Evolutionary conservation across 2,329 filamentous ascomycete species (phyloP), one percentile per base, ranked within the genome.

Genomic region (Trichophyton equinum): DNA sequence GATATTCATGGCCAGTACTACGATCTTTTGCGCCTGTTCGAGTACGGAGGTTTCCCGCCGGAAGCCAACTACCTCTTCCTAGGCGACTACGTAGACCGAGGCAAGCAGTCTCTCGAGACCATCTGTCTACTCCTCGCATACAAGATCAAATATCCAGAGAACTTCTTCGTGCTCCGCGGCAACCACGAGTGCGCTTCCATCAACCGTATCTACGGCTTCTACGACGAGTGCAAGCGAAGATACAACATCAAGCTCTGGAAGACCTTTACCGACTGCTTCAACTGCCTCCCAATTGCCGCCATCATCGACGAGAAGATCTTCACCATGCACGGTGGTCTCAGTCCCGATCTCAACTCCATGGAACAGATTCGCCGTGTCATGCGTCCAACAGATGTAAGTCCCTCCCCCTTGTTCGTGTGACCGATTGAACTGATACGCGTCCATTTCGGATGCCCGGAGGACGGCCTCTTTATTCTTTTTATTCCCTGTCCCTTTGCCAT

Each of bases 241-340:
- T 97, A 95, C 81, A 99, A 97, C 78, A 96, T 97, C 81, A 97
- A 97, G 84, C 83, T 97, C 64, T 97, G 92, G 92, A 99, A 99
- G 84, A 97, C 92, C 1, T 97, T 99, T 75, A 96, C 91, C 65
- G 92, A 99, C 76, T 96, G 91, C 82, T 99, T 99, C 85, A 99
- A 99, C 82, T 96, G 91, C 78, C 79, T 97, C 72, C 92, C 92
- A 56, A 97, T 99, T 75, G 94, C 92, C 62, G 92, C 94, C 68
- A 99, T 99, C 77, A 96, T 99, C 70, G 92, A 96, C 72, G 94
- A 96, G 82, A 99, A 97, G 87, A 99, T 99, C 74, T 97, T 99
- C 81, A 96, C 91, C 73, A 96, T 99, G 92, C 94, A 99, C 78
- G 94, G 94, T 73, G 94, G 94, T 72, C 79, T 99, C 71, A 96